Evolutionary conservation across 495 filamentous ascomycete species (phyloP).

Genomic region (Neurospora terricola): DNA sequence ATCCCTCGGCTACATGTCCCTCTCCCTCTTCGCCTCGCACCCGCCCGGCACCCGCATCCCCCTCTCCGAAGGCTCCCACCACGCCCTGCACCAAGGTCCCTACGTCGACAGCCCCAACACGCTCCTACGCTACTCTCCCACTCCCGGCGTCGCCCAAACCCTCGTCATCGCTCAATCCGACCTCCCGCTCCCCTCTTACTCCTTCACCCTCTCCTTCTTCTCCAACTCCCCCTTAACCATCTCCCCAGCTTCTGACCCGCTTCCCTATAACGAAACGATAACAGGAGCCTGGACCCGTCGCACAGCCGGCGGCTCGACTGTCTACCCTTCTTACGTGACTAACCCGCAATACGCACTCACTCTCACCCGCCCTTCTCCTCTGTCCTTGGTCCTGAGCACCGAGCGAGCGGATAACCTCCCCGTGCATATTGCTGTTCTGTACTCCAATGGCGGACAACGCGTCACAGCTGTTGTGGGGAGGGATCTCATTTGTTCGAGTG

Average conservation of each 20-base stretch:
- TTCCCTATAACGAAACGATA: slow-evolving; percentile 43
- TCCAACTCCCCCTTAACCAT: slow-evolving; percentile 51
- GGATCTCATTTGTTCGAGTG: slow-evolving; percentile 69
- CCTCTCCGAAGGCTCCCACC: slow-evolving; percentile 48
- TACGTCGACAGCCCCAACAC: slow-evolving; percentile 93
- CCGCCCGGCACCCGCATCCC: slow-evolving; percentile 60
- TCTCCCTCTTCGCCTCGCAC: slow-evolving; percentile 62
- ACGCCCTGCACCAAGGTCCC: slow-evolving; percentile 52
- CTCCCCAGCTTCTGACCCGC: slow-evolving; percentile 46
- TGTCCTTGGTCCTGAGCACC: slow-evolving; percentile 66
- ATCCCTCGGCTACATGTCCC: slow-evolving; percentile 66
- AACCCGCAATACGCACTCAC: slow-evolving; percentile 80
- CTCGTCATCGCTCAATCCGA: slow-evolving; percentile 70
- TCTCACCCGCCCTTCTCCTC: slow-evolving; percentile 42
- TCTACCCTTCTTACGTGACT: slow-evolving; percentile 58
- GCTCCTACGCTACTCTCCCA: slow-evolving; percentile 64
- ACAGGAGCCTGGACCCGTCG: slow-evolving; percentile 60
- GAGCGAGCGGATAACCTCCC: slow-evolving; percentile 42
- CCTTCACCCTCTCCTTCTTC: slow-evolving; percentile 78
- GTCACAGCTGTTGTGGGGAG: slow-evolving; percentile 56
- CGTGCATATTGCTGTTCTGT: slow-evolving; percentile 76
- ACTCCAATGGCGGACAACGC: slow-evolving; percentile 55
- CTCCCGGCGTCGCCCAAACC: slow-evolving; percentile 52
- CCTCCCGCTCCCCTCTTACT: slow-evolving; percentile 55
- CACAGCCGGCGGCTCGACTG: slow-evolving; percentile 77